phyloP scores from a whole-genome alignment of 768 basidiomycete genomes.

The Tricholoma flavovirens region DNA sequence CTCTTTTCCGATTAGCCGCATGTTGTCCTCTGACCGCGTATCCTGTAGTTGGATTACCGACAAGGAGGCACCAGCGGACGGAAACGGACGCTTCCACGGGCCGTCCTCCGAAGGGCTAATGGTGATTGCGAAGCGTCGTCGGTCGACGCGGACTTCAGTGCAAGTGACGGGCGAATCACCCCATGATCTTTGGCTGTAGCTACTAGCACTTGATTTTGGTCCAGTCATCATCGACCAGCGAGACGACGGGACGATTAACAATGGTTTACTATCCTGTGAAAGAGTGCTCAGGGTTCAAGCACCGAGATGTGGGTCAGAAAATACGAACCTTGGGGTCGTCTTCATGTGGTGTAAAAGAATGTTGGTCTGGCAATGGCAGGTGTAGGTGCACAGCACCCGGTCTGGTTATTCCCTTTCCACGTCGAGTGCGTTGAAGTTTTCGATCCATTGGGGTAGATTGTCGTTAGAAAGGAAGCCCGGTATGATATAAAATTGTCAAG shows the following conservation, averaged over 20 bases:
- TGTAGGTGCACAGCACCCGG: conserved; percentile 9
- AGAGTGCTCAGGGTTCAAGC: not conserved
- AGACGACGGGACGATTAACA: conserved; percentile 7
- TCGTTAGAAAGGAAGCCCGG: not conserved
- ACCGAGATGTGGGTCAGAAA: not conserved
- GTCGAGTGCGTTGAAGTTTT: not conserved
- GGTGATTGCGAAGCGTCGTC: conserved; percentile 17
- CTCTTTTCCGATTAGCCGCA: not conserved
- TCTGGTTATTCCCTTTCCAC: conserved; percentile 7
- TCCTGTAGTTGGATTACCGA: conserved; percentile 7
- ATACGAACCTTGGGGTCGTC: not conserved
- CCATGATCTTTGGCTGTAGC: conserved; percentile 20
- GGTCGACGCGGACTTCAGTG: conserved; percentile 11
- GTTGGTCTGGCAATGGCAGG: conserved; percentile 10
- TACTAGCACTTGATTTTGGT: conserved; percentile 16
- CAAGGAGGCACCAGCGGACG: not conserved
- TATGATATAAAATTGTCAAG: not conserved
- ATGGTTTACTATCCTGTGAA: conserved; percentile 10
- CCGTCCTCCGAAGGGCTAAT: conserved; percentile 15
- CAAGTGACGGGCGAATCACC: conserved; percentile 7
- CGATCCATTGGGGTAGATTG: not conserved
- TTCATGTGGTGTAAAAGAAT: conserved; percentile 1
- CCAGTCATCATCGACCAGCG: conserved; percentile 13
- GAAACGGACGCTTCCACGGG: conserved; percentile 8
- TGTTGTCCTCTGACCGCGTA: not conserved